Percentiles rank a stretch among this genome's conserved stretches.
Conservation (phyloP, 305 asterid genomes). For the Lippia alba region DNA sequence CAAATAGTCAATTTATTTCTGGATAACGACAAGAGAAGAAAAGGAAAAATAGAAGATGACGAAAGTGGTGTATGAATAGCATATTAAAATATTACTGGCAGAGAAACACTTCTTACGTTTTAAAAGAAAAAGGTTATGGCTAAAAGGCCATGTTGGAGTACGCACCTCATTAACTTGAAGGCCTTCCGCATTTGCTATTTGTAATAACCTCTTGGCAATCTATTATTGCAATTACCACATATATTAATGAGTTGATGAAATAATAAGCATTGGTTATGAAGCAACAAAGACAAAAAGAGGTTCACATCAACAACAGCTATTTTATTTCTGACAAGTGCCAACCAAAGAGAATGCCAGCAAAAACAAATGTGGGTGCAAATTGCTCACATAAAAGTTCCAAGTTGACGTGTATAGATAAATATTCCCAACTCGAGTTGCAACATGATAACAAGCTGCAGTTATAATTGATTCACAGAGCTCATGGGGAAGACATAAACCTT, state of each 20-base stretch:
- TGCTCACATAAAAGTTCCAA: background rate
- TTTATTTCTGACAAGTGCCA: constrained; percentile 10
- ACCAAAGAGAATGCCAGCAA: background rate
- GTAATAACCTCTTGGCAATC: constrained; percentile 93
- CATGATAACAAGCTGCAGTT: background rate
- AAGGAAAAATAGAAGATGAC: constrained; percentile 3
- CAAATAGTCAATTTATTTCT: constrained; percentile 4
- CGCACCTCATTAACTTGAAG: constrained; percentile 84
- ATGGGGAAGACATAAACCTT: background rate
- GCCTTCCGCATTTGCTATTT: constrained; percentile 83
- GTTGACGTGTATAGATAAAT: constrained; percentile 5
- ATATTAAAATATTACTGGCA: constrained; percentile 1
- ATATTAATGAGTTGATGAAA: constrained; percentile 32
- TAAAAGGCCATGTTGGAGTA: constrained; percentile 21
- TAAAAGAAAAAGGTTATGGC: constrained; percentile 11
- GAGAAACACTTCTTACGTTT: constrained; percentile 1
- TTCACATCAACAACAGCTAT: constrained; percentile 9
- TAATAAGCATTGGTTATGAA: constrained; percentile 28
- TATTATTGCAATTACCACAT: constrained; percentile 42
- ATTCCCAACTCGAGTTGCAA: constrained; percentile 6
- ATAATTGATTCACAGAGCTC: constrained; percentile 4
- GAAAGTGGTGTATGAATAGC: background rate
- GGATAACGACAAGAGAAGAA: background rate
- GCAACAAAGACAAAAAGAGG: constrained; percentile 20
- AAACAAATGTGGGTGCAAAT: constrained; percentile 12